These are phyloP conservation scores for Xanthoceras sorbifolium DNA, from an alignment of 345 rosid species.

Conservation along the genomic window DNA sequence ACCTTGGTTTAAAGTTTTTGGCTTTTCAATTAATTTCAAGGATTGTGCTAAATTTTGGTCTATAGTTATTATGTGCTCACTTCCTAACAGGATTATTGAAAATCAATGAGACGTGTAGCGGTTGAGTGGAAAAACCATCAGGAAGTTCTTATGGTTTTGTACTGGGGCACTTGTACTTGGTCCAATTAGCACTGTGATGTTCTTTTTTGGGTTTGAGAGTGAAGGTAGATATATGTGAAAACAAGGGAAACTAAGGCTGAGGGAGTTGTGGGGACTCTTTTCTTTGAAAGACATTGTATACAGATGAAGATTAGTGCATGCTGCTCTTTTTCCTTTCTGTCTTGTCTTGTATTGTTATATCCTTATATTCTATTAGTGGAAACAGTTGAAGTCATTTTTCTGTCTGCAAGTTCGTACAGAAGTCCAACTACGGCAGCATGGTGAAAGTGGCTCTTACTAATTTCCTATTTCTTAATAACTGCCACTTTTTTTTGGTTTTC, in stretches of 20 bases:
- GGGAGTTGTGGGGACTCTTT: not conserved
- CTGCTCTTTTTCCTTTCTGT: not conserved
- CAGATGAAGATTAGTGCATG: not conserved
- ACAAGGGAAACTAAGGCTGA: not conserved
- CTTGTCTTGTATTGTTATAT: not conserved
- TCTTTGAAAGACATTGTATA: not conserved
- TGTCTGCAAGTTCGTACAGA: not conserved
- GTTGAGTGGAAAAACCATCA: not conserved
- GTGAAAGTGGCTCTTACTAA: not conserved
- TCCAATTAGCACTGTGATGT: not conserved
- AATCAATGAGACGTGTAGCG: not conserved
- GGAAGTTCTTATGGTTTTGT: not conserved
- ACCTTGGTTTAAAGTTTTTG: not conserved
- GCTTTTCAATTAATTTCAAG: not conserved
- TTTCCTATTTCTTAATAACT: not conserved
- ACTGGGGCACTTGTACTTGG: not conserved
- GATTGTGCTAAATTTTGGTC: not conserved
- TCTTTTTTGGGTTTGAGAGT: not conserved
- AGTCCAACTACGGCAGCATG: not conserved
- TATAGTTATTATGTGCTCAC: not conserved
- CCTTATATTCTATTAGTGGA: not conserved
- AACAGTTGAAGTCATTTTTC: not conserved
- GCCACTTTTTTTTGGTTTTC: not conserved
- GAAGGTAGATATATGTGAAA: not conserved
- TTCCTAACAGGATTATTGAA: not conserved